Percentiles rank a stretch among this genome's conserved stretches.
Conservation (phyloP, 352 stramenopile species). For the Pythium phragmiticola region DNA sequence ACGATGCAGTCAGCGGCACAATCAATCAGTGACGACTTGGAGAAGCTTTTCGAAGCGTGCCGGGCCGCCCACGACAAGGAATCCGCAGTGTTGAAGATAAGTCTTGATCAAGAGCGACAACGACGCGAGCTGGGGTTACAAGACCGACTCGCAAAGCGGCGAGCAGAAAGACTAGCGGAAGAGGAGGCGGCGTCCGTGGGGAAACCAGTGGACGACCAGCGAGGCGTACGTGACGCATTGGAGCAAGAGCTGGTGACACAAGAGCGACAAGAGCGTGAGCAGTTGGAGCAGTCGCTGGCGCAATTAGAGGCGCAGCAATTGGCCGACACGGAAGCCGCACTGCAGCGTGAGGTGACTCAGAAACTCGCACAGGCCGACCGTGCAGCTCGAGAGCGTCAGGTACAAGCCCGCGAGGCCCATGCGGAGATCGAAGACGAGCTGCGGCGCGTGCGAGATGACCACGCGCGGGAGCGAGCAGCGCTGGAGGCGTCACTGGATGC, state of each 20-base stretch:
- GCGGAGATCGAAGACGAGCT: conserved; percentile 46
- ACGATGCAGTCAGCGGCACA: conserved; percentile 1
- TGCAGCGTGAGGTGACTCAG: conserved; percentile 38
- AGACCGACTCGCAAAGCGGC: conserved; percentile 18
- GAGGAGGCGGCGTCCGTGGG: background rate
- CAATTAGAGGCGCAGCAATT: conserved; percentile 14
- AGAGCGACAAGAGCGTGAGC: conserved; percentile 3
- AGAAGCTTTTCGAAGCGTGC: conserved; percentile 8
- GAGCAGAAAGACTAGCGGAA: conserved; percentile 3
- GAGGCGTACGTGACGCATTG: too few relatives aligned
- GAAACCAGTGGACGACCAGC: background rate
- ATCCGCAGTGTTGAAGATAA: background rate
- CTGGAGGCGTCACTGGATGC: conserved; percentile 47
- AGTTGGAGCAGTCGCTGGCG: background rate
- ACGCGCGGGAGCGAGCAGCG: too few relatives aligned
- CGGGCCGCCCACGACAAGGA: conserved; percentile 5
- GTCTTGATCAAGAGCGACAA: conserved; percentile 11
- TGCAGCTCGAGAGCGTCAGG: conserved; percentile 4
- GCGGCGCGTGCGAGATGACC: conserved; percentile 50
- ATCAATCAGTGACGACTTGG: conserved; percentile 9
- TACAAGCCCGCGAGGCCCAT: background rate
- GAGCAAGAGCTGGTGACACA: background rate
- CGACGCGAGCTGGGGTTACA: conserved; percentile 10
- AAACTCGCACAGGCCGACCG: conserved; percentile 21
- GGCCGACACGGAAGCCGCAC: conserved; percentile 6